Evolutionary conservation across 768 basidiomycete genomes (phyloP).

Genomic region (Leccinum pellstonianum): DNA sequence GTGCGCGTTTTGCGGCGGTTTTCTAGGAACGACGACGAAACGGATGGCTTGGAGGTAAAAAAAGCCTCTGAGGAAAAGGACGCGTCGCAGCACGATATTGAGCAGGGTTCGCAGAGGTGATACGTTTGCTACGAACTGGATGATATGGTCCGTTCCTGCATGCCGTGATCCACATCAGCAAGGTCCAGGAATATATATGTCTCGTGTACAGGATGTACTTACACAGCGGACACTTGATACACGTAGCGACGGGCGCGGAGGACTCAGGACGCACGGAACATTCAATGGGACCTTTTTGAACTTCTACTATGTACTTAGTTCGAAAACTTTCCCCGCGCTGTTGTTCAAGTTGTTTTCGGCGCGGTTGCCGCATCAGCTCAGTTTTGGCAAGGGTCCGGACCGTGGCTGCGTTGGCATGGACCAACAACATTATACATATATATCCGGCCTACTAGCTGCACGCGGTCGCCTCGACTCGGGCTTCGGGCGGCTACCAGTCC

Average conservation of each 20-base stretch:
- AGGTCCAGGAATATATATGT: background rate
- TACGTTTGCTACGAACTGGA: background rate
- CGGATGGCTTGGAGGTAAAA: background rate
- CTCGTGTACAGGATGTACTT: background rate
- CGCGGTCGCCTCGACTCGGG: background rate
- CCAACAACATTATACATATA: background rate
- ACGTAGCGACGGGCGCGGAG: too few species aligned
- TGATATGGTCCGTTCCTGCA: background rate
- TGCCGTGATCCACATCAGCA: background rate
- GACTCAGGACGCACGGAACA: too few species aligned
- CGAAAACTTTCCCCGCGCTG: too few species aligned
- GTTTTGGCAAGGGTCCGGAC: background rate
- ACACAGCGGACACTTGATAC: background rate
- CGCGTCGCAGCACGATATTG: background rate
- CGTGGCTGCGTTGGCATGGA: background rate
- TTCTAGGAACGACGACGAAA: background rate
- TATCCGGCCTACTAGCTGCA: background rate
- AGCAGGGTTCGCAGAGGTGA: background rate
- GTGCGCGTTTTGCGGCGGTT: slow-evolving; percentile 5
- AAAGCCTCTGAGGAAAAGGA: background rate
- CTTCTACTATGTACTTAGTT: too few species aligned
- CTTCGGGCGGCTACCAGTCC: background rate
- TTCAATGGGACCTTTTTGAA: too few species aligned
- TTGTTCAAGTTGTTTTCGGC: background rate
- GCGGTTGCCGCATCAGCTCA: too few species aligned